Percentiles rank a stretch among this genome's conserved stretches.
phyloP scores from a whole-genome alignment of 352 stramenopile genomes.

The Phytophthora tentaculata region DNA sequence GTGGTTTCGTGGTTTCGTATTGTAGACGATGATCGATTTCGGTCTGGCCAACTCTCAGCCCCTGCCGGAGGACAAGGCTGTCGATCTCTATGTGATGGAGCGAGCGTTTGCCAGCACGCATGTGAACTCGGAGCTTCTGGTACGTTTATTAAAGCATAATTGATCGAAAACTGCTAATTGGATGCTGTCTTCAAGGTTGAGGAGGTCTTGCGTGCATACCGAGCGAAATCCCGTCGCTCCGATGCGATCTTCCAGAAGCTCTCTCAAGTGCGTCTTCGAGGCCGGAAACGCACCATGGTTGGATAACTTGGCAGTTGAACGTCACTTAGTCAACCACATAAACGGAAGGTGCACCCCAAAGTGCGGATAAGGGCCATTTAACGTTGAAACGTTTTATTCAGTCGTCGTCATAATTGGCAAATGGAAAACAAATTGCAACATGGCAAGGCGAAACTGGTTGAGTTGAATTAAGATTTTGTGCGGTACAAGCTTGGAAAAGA shows the following conservation, averaged over 20 bases:
- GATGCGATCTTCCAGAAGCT: conserved; percentile 89
- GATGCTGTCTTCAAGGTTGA: too few species aligned
- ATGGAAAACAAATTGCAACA: too few species aligned
- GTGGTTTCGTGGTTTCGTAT: conserved; percentile 1
- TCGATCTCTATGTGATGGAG: conserved; percentile 95
- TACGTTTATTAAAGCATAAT: conserved; percentile 31
- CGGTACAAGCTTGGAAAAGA: neutral
- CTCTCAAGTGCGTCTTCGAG: conserved; percentile 85
- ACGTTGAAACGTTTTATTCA: too few species aligned
- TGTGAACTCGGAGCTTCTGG: conserved; percentile 82
- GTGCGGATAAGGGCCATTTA: too few species aligned
- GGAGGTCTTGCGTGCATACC: conserved; percentile 88
- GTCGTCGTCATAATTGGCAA: too few species aligned
- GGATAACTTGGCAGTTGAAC: conserved; percentile 53
- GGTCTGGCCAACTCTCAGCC: conserved; percentile 84
- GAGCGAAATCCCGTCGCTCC: conserved; percentile 73
- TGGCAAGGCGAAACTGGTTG: neutral
- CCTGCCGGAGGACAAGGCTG: conserved; percentile 91
- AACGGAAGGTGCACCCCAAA: neutral
- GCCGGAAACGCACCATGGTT: conserved; percentile 92
- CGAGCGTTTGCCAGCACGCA: conserved; percentile 92
- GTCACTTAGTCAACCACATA: neutral
- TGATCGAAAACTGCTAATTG: too few species aligned
- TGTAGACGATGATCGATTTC: conserved; percentile 87
- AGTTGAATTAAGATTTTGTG: neutral